Evolutionary conservation across 495 filamentous ascomycete species (phyloP).

Genomic region (Xylaria venustula): DNA sequence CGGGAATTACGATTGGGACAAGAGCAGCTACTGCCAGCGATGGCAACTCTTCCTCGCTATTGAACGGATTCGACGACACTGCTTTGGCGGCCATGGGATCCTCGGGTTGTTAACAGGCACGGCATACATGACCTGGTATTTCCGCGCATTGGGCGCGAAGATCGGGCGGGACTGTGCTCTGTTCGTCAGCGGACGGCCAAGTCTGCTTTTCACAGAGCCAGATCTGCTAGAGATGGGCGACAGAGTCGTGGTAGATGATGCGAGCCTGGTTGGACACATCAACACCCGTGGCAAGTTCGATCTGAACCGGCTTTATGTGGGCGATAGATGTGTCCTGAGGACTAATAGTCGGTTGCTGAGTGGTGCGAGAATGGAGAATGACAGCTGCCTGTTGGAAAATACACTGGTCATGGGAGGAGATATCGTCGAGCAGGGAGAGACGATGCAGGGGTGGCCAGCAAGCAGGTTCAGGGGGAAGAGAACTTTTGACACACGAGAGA

Average conservation of each 20-base stretch:
- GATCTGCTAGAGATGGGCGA: slow-evolving; percentile 46
- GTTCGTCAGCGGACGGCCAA: slow-evolving; percentile 43
- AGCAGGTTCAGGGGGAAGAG: background rate
- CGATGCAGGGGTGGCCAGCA: slow-evolving; percentile 50
- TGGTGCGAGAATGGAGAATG: slow-evolving; percentile 42
- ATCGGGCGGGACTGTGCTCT: slow-evolving; percentile 47
- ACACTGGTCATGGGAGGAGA: slow-evolving; percentile 48
- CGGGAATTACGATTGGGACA: slow-evolving; percentile 49
- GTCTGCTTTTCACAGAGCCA: slow-evolving; percentile 48
- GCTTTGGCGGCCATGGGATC: slow-evolving; percentile 42
- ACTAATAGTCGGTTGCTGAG: slow-evolving; percentile 41
- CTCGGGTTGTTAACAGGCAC: slow-evolving; percentile 44
- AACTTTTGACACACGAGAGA: background rate
- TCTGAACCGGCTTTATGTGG: slow-evolving; percentile 40
- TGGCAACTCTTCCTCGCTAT: slow-evolving; percentile 47
- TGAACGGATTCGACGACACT: slow-evolving; percentile 41
- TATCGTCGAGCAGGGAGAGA: slow-evolving; percentile 38
- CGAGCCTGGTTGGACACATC: slow-evolving; percentile 45
- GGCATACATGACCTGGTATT: slow-evolving; percentile 39
- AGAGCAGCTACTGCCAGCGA: slow-evolving; percentile 41
- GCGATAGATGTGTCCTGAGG: slow-evolving; percentile 43
- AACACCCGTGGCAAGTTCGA: slow-evolving; percentile 49
- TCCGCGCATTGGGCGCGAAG: slow-evolving; percentile 40
- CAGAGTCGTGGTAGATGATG: slow-evolving; percentile 46
- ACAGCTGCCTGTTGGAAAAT: slow-evolving; percentile 46